Conservation (phyloP, 352 stramenopile species). For the Globisporangium radiosum region DNA sequence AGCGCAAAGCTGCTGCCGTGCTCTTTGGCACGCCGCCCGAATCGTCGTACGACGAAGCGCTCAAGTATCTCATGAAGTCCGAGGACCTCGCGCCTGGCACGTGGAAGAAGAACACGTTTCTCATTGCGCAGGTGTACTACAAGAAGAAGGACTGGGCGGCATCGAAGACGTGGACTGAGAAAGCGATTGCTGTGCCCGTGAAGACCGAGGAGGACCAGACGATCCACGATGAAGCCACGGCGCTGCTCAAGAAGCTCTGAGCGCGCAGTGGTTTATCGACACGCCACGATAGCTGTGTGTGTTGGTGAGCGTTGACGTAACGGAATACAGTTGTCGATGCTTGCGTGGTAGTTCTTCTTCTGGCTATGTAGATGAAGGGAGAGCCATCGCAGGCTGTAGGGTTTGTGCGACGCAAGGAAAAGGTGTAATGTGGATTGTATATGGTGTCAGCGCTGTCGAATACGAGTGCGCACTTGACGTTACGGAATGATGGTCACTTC, state of each 20-base stretch:
- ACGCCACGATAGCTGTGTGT: too few relatives aligned
- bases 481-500: too few relatives aligned
- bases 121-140: conserved; percentile 77
- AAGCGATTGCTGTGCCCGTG: conserved; percentile 53
- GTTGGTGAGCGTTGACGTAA: too few relatives aligned
- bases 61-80: conserved; percentile 69
- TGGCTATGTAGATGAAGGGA: too few relatives aligned
- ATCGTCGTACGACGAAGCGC: conserved; percentile 78
- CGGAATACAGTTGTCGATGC: too few relatives aligned
- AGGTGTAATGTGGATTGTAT: too few relatives aligned
- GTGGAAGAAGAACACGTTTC: conserved; percentile 83
- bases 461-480: too few relatives aligned
- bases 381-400: too few relatives aligned
- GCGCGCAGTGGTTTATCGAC: too few relatives aligned
- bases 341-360: too few relatives aligned
- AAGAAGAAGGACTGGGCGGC: conserved; percentile 65
- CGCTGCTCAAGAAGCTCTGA: conserved; percentile 52
- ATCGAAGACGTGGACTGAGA: conserved; percentile 67
- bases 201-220: conserved; percentile 60
- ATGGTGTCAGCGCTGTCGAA: too few relatives aligned
- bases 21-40: conserved; percentile 76
- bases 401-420: too few relatives aligned
- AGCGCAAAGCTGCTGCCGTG: conserved; percentile 75
- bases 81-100: conserved; percentile 61
- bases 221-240: conserved; percentile 60